Conservation (phyloP, 208 protist genomes). For the Leishmania amazonensis region DNA sequence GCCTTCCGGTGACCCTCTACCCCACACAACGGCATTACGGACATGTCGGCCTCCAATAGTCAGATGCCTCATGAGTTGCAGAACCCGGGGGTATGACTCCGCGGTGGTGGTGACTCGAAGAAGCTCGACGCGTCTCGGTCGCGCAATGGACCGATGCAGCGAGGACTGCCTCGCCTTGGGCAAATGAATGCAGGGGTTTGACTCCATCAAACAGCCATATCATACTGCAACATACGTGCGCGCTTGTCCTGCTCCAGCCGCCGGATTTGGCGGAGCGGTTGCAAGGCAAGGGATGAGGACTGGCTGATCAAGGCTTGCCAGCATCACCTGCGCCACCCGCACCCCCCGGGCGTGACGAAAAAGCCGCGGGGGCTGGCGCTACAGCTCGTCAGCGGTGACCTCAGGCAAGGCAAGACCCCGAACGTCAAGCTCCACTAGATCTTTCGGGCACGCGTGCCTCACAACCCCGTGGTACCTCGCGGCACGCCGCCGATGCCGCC, state of each 20-base stretch:
- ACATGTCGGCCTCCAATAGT: background rate
- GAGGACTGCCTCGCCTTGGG: background rate
- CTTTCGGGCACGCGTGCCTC: background rate
- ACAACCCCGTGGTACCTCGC: background rate
- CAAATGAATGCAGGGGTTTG: background rate
- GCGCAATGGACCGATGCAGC: background rate
- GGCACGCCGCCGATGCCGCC: too few species aligned
- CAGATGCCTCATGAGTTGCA: background rate
- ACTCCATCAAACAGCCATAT: background rate
- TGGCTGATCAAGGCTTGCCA: background rate
- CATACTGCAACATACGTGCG: background rate
- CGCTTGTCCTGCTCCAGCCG: background rate
- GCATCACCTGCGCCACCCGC: background rate
- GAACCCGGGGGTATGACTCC: background rate
- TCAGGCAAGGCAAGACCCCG: background rate
- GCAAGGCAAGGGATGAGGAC: background rate
- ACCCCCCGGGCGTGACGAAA: background rate
- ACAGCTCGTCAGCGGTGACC: background rate
- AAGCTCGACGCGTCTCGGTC: background rate
- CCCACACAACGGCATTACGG: background rate
- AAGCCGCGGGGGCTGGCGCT: background rate
- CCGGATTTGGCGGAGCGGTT: background rate
- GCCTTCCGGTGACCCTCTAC: background rate
- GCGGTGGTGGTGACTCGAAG: background rate
- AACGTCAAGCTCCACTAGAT: background rate